Percentiles rank a stretch among this genome's conserved stretches.
Evolutionary conservation across 176 grass and related monocot species (phyloP).

Genomic region (Oryza meyeriana): DNA sequence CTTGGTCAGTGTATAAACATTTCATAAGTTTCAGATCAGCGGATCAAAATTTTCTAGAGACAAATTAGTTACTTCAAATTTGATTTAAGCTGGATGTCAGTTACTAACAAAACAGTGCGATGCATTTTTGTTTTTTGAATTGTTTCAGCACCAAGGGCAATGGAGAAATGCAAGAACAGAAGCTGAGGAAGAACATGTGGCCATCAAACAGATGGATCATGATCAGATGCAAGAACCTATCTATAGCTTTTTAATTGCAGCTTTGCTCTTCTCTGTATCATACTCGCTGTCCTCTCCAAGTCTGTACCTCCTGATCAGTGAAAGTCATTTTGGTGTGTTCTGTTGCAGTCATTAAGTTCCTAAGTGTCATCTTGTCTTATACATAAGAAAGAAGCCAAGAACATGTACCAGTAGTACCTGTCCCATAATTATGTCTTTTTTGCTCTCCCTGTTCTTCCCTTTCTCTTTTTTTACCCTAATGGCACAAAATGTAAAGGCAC

Average conservation of each 20-base stretch:
- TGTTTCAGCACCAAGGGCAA: conserved; percentile 79
- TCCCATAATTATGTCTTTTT: conserved; percentile 48
- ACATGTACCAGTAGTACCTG: conserved; percentile 36
- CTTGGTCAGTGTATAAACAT: conserved; percentile 57
- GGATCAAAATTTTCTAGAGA: neutral
- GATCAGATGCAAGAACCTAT: conserved; percentile 28
- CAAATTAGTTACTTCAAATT: neutral
- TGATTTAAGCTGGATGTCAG: neutral
- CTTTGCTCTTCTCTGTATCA: conserved; percentile 53
- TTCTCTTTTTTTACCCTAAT: neutral
- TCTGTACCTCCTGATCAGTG: conserved; percentile 42
- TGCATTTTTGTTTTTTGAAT: neutral
- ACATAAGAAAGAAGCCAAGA: conserved; percentile 59
- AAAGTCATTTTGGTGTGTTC: conserved; percentile 47
- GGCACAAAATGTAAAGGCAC: conserved; percentile 49
- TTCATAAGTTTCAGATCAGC: conserved; percentile 20
- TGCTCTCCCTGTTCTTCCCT: conserved; percentile 6
- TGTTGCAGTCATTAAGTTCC: conserved; percentile 38
- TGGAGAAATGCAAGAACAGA: conserved; percentile 98
- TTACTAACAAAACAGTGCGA: neutral
- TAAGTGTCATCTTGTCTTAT: conserved; percentile 48
- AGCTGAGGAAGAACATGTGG: conserved; percentile 48
- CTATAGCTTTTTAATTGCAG: conserved; percentile 19
- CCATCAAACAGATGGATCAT: conserved; percentile 20
- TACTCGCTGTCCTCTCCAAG: conserved; percentile 34